phyloP scores from a whole-genome alignment of 208 protist genomes.

The Crithidia acanthocephali region DNA sequence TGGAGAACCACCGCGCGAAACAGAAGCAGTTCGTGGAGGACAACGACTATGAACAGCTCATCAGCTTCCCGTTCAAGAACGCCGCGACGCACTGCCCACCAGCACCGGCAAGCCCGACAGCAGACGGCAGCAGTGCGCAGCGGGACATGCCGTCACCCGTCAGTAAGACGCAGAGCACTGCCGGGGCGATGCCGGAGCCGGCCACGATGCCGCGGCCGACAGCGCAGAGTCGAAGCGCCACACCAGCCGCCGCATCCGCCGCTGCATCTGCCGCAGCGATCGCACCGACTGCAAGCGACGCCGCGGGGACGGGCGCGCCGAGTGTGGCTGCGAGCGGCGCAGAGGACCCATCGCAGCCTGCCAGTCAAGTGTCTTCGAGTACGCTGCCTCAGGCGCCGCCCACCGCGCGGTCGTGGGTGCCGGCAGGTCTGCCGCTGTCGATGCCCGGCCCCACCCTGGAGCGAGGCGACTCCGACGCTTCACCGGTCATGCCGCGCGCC shows the following conservation, averaged over 20 bases:
- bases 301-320: too few relatives aligned
- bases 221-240: background rate
- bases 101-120: background rate
- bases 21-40: conserved; percentile 72
- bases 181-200: conserved; percentile 14
- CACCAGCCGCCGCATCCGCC: background rate
- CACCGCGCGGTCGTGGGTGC: conserved; percentile 1
- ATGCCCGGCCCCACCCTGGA: background rate
- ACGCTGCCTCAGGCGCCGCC: background rate
- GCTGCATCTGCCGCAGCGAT: background rate
- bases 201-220: conserved; percentile 25
- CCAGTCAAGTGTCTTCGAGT: background rate
- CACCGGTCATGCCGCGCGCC: background rate
- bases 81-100: conserved; percentile 10
- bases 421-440: background rate
- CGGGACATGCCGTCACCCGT: background rate
- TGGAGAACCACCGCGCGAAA: conserved; percentile 62
- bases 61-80: conserved; percentile 44
- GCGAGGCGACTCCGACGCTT: background rate
- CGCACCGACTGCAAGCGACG: background rate
- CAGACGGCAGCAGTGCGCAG: background rate
- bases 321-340: background rate
- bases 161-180: background rate
- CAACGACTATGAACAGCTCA: conserved; percentile 77
- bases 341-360: background rate